Percentiles rank a stretch among this genome's conserved stretches.
phyloP scores from a whole-genome alignment of 202 grass and related monocot species.

The Eragrostis tef region DNA sequence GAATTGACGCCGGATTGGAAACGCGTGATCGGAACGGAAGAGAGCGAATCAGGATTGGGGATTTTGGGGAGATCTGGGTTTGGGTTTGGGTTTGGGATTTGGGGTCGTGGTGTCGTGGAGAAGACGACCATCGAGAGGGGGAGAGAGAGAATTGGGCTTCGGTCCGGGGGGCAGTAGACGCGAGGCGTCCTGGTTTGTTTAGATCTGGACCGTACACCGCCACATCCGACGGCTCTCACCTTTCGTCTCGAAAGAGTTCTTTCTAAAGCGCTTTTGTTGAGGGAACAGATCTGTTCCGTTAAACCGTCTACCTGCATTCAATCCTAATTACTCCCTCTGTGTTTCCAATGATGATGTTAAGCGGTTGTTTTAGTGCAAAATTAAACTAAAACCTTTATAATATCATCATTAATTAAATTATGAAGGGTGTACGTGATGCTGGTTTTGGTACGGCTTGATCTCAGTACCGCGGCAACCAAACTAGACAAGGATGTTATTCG shows the following conservation, averaged over 20 bases:
- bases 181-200: background rate
- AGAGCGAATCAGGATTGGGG: background rate
- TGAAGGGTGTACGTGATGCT: no score
- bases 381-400: no score
- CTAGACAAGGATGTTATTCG: no score
- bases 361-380: no score
- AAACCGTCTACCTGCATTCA: no score
- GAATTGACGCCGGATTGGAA: background rate
- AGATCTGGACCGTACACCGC: slow-evolving; percentile 24
- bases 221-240: slow-evolving; percentile 12
- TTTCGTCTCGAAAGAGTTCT: background rate
- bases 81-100: slow-evolving; percentile 27
- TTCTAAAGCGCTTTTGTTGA: background rate
- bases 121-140: slow-evolving; percentile 9
- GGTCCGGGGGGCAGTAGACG: background rate
- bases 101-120: slow-evolving; percentile 25
- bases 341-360: no score
- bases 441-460: no score
- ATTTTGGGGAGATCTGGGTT: slow-evolving; percentile 19
- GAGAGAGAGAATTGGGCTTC: background rate
- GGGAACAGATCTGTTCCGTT: background rate
- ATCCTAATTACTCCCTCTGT: no score
- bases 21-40: background rate
- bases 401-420: no score
- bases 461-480: no score